These are phyloP conservation scores for Rhizopus sp. DNA, from an alignment of 371 early-diverging fungal species.

Conservation along the genomic window DNA sequence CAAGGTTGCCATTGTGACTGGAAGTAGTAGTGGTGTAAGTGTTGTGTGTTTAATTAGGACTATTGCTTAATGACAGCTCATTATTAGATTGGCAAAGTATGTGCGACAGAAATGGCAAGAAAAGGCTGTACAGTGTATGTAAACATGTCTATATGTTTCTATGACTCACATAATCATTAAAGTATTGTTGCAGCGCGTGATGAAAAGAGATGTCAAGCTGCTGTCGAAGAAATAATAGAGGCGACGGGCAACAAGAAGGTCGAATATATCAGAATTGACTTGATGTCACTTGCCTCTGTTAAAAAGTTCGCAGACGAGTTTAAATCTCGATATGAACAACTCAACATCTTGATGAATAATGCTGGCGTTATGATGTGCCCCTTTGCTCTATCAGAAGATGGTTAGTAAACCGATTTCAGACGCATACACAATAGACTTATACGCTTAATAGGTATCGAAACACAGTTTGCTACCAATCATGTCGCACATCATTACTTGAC, in stretches of 20 bases:
- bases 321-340: constrained; percentile 29
- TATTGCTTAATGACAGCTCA: neutral
- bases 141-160: neutral
- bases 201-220: constrained; percentile 31
- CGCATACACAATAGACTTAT: too few relatives aligned
- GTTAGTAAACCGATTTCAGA: constrained; percentile 13
- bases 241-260: constrained; percentile 45
- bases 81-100: constrained; percentile 58
- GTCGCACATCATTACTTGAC: constrained; percentile 77
- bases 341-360: constrained; percentile 61
- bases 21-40: constrained; percentile 66
- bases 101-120: constrained; percentile 59
- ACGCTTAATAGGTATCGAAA: constrained; percentile 18
- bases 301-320: constrained; percentile 45
- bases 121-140: constrained; percentile 59
- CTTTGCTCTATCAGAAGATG: constrained; percentile 56
- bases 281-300: constrained; percentile 54
- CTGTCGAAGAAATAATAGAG: constrained; percentile 44
- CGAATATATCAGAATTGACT: constrained; percentile 53
- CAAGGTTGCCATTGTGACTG: constrained; percentile 75
- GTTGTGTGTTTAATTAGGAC: neutral
- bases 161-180: neutral
- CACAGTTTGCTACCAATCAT: constrained; percentile 64
- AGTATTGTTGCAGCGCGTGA: constrained; percentile 52
- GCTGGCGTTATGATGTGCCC: constrained; percentile 70